Conservation (phyloP, 2,329 filamentous ascomycete species). For the Claviceps digitariae region DNA sequence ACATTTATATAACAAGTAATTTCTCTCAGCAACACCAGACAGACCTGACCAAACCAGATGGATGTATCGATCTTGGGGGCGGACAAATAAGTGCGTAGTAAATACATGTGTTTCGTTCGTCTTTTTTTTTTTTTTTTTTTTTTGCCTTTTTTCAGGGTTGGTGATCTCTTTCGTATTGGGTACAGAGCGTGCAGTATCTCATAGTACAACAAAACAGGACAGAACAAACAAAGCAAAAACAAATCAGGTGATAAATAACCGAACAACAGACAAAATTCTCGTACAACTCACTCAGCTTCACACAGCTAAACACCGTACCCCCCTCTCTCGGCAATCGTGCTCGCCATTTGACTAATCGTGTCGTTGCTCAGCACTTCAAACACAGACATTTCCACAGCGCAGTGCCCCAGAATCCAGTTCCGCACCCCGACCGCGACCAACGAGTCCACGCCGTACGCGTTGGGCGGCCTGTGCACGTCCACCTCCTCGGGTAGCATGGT, state of each 20-base stretch:
- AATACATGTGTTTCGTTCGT: too few species aligned
- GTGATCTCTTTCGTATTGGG: too few species aligned
- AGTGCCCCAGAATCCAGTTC: constrained; percentile 35
- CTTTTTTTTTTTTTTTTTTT: too few species aligned
- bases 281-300: background rate
- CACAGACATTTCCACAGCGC: constrained; percentile 29
- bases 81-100: too few species aligned
- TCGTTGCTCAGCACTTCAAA: constrained; percentile 33
- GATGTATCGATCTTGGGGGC: too few species aligned
- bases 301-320: constrained; percentile 12
- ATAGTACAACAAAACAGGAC: too few species aligned
- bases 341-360: constrained; percentile 25
- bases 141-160: too few species aligned
- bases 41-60: too few species aligned
- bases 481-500: constrained; percentile 31
- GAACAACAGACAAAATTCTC: background rate
- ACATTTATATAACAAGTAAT: too few species aligned
- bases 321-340: constrained; percentile 21
- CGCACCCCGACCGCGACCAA: constrained; percentile 37
- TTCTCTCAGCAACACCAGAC: too few species aligned
- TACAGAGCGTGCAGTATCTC: too few species aligned
- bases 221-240: too few species aligned
- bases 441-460: constrained; percentile 38
- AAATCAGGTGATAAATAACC: background rate
- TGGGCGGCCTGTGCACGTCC: constrained; percentile 25